Evolutionary conservation across 345 rosid species (phyloP).

Genomic region (Eucalyptus viminalis): DNA sequence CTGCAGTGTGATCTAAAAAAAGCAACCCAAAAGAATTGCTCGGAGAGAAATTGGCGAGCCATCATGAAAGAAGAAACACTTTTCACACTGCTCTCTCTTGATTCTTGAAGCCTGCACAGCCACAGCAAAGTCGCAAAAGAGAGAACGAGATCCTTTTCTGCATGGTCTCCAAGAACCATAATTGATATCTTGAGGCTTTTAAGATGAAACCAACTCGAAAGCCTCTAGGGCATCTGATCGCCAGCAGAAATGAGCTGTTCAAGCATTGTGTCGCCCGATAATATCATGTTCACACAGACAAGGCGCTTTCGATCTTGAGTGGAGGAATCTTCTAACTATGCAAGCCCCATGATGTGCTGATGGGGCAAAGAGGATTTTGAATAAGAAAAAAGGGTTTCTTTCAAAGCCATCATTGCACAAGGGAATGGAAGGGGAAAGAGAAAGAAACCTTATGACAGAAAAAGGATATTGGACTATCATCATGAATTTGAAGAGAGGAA

Average conservation of each 20-base stretch:
- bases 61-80: not conserved
- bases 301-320: not conserved
- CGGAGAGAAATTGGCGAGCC: not conserved
- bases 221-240: not conserved
- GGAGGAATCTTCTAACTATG: not conserved
- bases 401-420: not conserved
- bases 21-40: not conserved
- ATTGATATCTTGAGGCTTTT: constrained; percentile 45
- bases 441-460: not conserved
- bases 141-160: constrained; percentile 11
- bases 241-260: not conserved
- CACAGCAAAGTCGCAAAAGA: not conserved
- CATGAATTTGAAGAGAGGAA: not conserved
- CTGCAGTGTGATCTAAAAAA: not conserved
- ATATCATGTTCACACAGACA: not conserved
- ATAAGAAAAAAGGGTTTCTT: not conserved
- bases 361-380: not conserved
- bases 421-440: constrained; percentile 1
- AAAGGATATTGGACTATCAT: not conserved
- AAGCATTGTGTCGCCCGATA: not conserved
- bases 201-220: constrained; percentile 5
- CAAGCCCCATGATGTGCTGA: not conserved
- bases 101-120: not conserved
- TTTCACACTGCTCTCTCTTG: not conserved
- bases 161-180: constrained; percentile 67